Conservation (phyloP, 164 flowering plant species). For the Cinnamomum micranthum region DNA sequence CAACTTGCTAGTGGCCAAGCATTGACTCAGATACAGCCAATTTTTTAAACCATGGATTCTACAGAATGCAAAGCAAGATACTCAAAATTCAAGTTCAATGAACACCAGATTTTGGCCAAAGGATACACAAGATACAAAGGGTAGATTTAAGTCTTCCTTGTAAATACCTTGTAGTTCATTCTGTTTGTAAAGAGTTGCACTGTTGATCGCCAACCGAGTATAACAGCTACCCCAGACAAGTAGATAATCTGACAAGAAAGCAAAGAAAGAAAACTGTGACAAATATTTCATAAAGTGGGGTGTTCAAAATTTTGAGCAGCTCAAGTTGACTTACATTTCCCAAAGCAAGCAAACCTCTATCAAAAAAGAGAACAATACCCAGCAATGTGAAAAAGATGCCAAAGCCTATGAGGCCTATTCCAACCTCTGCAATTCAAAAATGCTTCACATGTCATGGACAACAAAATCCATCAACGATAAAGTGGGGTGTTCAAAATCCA, state of each 20-base stretch:
- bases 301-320: background rate
- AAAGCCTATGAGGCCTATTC: slow-evolving; percentile 74
- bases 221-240: slow-evolving; percentile 54
- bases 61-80: too few species aligned
- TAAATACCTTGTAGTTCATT: slow-evolving; percentile 63
- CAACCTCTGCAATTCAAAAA: slow-evolving; percentile 51
- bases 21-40: too few species aligned
- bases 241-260: slow-evolving; percentile 43
- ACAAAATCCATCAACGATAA: too few species aligned
- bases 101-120: background rate
- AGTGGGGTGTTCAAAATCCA: too few species aligned
- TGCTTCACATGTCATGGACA: too few species aligned
- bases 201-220: slow-evolving; percentile 71
- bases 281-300: background rate
- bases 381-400: slow-evolving; percentile 71
- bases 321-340: slow-evolving; percentile 60
- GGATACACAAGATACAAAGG: background rate
- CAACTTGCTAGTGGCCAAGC: too few species aligned
- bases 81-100: too few species aligned
- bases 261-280: slow-evolving; percentile 5
- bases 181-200: slow-evolving; percentile 52
- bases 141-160: background rate
- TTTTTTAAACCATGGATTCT: too few species aligned
- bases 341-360: slow-evolving; percentile 80
- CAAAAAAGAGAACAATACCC: slow-evolving; percentile 75